Evolutionary conservation across 306 rosid species (phyloP).

Genomic region (Arachis hypogaea): DNA sequence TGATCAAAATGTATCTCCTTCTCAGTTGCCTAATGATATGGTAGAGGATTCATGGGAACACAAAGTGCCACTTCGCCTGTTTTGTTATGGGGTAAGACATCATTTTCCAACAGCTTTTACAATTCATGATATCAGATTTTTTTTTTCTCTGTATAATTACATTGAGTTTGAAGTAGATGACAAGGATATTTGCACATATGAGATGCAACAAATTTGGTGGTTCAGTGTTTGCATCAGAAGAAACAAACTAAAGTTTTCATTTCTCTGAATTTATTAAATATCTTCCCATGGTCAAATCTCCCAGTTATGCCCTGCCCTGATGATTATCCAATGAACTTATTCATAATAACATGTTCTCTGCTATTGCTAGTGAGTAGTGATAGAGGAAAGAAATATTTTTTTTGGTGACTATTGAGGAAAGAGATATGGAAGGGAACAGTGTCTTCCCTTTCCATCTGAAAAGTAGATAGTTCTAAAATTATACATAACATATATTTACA

Average conservation of each 20-base stretch:
- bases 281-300: constrained; percentile 14
- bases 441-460: not conserved
- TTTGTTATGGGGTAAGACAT: constrained; percentile 87
- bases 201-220: not conserved
- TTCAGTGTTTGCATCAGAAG: constrained; percentile 27
- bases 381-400: too few relatives aligned
- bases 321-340: not conserved
- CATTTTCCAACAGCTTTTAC: constrained; percentile 26
- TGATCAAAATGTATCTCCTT: constrained; percentile 43
- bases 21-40: constrained; percentile 48
- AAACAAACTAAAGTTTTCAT: constrained; percentile 18
- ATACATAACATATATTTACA: too few relatives aligned
- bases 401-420: not conserved
- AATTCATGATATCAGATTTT: constrained; percentile 21
- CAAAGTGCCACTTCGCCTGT: constrained; percentile 56
- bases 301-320: not conserved
- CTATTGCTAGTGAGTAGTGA: not conserved
- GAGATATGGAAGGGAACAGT: not conserved
- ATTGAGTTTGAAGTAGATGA: constrained; percentile 16
- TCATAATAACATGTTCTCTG: not conserved
- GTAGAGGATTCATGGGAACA: constrained; percentile 55
- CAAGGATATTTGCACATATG: constrained; percentile 12
- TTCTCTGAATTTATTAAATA: not conserved
- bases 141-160: not conserved
- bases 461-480: not conserved